These are phyloP conservation scores for Colletotrichum acutatum DNA, from an alignment of 2,329 filamentous ascomycete genomes.

Conservation along the genomic window DNA sequence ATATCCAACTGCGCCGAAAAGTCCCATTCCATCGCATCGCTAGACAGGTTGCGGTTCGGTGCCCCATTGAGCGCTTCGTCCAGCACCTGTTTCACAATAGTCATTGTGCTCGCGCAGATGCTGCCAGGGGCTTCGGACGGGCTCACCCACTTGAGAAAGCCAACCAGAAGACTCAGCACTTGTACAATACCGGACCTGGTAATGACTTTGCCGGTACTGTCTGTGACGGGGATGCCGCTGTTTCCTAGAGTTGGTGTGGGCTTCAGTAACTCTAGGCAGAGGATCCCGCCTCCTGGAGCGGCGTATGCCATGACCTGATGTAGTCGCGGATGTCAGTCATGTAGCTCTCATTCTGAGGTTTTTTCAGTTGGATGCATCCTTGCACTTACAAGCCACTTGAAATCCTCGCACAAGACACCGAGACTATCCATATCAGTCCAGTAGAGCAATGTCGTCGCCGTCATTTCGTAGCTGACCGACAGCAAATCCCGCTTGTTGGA, in stretches of 20 bases:
- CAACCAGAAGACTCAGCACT: slow-evolving; percentile 61
- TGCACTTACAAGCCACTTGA: slow-evolving; percentile 58
- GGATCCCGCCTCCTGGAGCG: slow-evolving; percentile 59
- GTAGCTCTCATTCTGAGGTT: too few relatives aligned
- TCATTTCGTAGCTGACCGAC: slow-evolving; percentile 59
- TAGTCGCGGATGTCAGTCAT: background rate
- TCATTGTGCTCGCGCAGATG: slow-evolving; percentile 56
- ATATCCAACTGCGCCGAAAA: slow-evolving; percentile 47
- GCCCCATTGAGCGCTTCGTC: slow-evolving; percentile 58
- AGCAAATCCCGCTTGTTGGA: slow-evolving; percentile 52
- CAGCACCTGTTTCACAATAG: slow-evolving; percentile 60
- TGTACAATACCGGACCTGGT: slow-evolving; percentile 62
- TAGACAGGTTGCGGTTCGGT: slow-evolving; percentile 34
- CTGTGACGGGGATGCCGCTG: background rate
- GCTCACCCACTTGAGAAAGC: slow-evolving; percentile 62
- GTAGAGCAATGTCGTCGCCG: slow-evolving; percentile 55
- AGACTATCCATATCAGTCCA: slow-evolving; percentile 62
- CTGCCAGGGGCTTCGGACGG: slow-evolving; percentile 59
- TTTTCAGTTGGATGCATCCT: too few relatives aligned
- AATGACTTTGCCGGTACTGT: slow-evolving; percentile 46
- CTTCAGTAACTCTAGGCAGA: slow-evolving; percentile 60
- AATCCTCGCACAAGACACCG: slow-evolving; percentile 52
- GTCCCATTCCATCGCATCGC: slow-evolving; percentile 47
- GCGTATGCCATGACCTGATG: slow-evolving; percentile 60
- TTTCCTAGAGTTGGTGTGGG: slow-evolving; percentile 41